Conservation (phyloP, 805 yeast species). For the Ogataea methanolica region DNA sequence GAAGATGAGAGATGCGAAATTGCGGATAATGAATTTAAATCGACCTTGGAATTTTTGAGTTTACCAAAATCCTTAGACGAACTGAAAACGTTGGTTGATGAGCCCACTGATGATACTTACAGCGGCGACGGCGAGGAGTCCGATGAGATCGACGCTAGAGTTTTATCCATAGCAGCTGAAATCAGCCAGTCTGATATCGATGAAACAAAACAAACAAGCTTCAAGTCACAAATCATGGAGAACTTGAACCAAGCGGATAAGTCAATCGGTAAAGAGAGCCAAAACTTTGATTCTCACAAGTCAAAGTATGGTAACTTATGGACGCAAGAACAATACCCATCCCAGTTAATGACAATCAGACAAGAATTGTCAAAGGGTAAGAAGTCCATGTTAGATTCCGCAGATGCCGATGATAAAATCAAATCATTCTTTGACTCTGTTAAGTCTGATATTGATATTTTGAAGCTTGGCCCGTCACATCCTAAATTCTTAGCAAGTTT, state of each 20-base stretch:
- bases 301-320: conserved; percentile 33
- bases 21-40: conserved; percentile 71
- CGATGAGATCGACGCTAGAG: conserved; percentile 34
- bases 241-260: conserved; percentile 33
- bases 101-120: not conserved
- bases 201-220: conserved; percentile 24
- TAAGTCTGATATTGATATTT: conserved; percentile 36
- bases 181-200: conserved; percentile 24
- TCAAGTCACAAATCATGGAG: conserved; percentile 35
- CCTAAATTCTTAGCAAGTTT: conserved; percentile 34
- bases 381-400: conserved; percentile 57
- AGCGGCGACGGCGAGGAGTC: conserved; percentile 17
- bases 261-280: conserved; percentile 30
- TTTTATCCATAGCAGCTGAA: conserved; percentile 35
- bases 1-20: conserved; percentile 73
- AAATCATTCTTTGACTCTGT: conserved; percentile 42
- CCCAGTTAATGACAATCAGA: conserved; percentile 10
- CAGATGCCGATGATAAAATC: conserved; percentile 52
- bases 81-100: conserved; percentile 35
- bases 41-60: conserved; percentile 76
- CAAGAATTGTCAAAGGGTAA: conserved; percentile 41
- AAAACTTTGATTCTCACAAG: conserved; percentile 30
- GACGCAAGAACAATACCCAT: conserved; percentile 24
- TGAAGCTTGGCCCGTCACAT: conserved; percentile 41
- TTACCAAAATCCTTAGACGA: conserved; percentile 63